Conservation (phyloP, 805 yeast species). For the Komagataella phaffii region DNA sequence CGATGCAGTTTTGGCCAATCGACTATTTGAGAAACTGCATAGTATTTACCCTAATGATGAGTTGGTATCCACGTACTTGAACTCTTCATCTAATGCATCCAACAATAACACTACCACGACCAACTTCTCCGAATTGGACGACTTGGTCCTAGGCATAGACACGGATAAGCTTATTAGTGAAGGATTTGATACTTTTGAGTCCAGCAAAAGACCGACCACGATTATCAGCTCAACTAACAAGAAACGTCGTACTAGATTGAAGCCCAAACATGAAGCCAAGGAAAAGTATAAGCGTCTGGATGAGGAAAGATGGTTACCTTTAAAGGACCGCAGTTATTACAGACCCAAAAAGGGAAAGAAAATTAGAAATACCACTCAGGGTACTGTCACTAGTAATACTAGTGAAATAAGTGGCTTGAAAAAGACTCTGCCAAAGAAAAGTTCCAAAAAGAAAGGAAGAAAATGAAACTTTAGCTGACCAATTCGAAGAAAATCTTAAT, state of each 20-base stretch:
- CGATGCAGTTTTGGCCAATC: conserved; percentile 16
- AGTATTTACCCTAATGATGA: conserved; percentile 7
- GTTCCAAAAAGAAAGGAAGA: conserved; percentile 16
- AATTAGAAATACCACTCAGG: conserved; percentile 43
- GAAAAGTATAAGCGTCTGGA: conserved; percentile 24
- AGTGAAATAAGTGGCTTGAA: conserved; percentile 23
- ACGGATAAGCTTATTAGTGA: conserved; percentile 14
- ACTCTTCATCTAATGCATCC: not conserved
- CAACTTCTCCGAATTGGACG: conserved; percentile 12
- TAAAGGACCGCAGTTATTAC: conserved; percentile 74
- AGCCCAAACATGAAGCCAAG: conserved; percentile 15
- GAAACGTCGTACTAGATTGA: conserved; percentile 14
- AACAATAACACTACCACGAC: not conserved
- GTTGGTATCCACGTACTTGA: conserved; percentile 11
- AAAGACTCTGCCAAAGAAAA: conserved; percentile 9
- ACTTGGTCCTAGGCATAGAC: conserved; percentile 12
- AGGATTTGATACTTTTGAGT: conserved; percentile 14
- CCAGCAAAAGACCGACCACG: conserved; percentile 2
- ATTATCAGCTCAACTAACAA: conserved; percentile 3
- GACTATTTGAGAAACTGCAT: conserved; percentile 13
- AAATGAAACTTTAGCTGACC: not conserved
- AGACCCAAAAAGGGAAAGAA: conserved; percentile 64
- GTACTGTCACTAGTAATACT: conserved; percentile 37
- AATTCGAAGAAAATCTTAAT: conserved; percentile 3
- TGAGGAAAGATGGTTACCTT: conserved; percentile 84